Percentiles rank a stretch among this genome's conserved stretches.
Evolutionary conservation across 1,139 yeast genomes (phyloP).

Genomic region (Debaryomyces sp.): DNA sequence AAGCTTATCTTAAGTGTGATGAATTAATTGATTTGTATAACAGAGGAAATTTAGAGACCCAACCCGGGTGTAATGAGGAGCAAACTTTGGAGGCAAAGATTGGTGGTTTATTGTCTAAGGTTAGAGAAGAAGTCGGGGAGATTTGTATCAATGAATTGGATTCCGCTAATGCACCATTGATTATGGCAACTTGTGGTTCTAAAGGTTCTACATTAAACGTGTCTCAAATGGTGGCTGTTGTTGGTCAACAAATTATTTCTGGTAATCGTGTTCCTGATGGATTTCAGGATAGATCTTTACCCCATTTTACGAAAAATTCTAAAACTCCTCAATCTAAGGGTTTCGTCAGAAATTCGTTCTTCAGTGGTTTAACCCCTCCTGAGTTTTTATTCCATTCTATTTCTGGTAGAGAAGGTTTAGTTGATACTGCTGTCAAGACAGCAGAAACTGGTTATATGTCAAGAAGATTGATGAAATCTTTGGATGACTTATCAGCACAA

Average conservation of each 20-base stretch:
- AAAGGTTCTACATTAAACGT: slow-evolving; percentile 98
- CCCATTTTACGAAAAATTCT: slow-evolving; percentile 94
- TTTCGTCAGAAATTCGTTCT: slow-evolving; percentile 94
- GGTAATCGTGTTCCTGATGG: slow-evolving; percentile 99
- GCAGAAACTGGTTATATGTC: slow-evolving; percentile 99
- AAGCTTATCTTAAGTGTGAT: slow-evolving; percentile 90
- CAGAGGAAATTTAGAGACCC: slow-evolving; percentile 91
- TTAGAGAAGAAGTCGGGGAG: slow-evolving; percentile 98
- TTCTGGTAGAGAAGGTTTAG: slow-evolving; percentile 99
- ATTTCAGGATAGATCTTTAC: slow-evolving; percentile 96
- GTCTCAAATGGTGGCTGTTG: slow-evolving; percentile 99
- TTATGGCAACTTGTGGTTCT: slow-evolving; percentile 99
- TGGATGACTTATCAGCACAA: slow-evolving; percentile 92
- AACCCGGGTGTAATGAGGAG: slow-evolving; percentile 99
- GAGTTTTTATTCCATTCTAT: slow-evolving; percentile 98
- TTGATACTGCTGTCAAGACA: slow-evolving; percentile 98
- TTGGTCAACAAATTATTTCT: slow-evolving; percentile 97
- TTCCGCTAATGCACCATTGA: slow-evolving; percentile 89
- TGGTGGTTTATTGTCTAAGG: slow-evolving; percentile 93
- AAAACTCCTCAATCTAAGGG: slow-evolving; percentile 98
- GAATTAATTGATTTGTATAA: slow-evolving; percentile 80
- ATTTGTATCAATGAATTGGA: slow-evolving; percentile 93
- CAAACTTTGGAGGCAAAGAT: slow-evolving; percentile 97
- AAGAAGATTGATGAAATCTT: slow-evolving; percentile 95
- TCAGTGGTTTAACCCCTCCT: slow-evolving; percentile 91